These are phyloP conservation scores for Imleria badia DNA, from an alignment of 768 basidiomycete genomes.

Conservation along the genomic window DNA sequence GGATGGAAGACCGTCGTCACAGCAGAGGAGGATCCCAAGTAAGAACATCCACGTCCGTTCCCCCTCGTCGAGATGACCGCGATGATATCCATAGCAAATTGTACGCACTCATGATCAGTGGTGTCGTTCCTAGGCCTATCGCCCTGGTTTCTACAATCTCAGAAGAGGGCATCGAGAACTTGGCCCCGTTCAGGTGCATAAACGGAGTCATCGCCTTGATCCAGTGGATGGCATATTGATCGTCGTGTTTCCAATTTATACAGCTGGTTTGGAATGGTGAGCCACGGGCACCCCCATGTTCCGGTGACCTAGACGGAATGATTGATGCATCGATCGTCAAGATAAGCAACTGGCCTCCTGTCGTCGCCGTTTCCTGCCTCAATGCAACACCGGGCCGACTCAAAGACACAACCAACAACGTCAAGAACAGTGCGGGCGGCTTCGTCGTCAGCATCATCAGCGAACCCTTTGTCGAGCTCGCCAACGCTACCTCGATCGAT, in stretches of 20 bases:
- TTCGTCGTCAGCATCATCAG: constrained; percentile 59
- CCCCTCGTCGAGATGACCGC: too few species aligned
- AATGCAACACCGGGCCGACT: constrained; percentile 10
- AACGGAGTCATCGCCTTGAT: neutral
- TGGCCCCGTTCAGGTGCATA: constrained; percentile 43
- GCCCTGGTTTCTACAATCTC: constrained; percentile 43
- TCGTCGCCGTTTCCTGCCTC: constrained; percentile 38
- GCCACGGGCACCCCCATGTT: neutral
- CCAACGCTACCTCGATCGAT: constrained; percentile 39
- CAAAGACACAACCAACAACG: constrained; percentile 46
- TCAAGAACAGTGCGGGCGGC: constrained; percentile 38
- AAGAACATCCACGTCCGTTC: neutral
- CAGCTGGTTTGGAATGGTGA: constrained; percentile 31
- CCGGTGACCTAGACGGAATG: neutral
- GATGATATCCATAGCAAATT: constrained; percentile 14
- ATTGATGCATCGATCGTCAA: neutral
- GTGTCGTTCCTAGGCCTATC: constrained; percentile 42
- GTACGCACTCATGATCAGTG: constrained; percentile 37
- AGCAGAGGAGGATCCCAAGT: constrained; percentile 28
- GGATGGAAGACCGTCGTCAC: constrained; percentile 36
- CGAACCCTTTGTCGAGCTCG: constrained; percentile 43
- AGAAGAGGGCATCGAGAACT: constrained; percentile 35
- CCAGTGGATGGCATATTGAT: neutral
- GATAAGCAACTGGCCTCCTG: constrained; percentile 26
- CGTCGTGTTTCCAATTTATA: neutral